Evolutionary conservation across 345 rosid species (phyloP), one percentile per base, ranked within the genome.

Genomic region (Rubroshorea leprosula): DNA sequence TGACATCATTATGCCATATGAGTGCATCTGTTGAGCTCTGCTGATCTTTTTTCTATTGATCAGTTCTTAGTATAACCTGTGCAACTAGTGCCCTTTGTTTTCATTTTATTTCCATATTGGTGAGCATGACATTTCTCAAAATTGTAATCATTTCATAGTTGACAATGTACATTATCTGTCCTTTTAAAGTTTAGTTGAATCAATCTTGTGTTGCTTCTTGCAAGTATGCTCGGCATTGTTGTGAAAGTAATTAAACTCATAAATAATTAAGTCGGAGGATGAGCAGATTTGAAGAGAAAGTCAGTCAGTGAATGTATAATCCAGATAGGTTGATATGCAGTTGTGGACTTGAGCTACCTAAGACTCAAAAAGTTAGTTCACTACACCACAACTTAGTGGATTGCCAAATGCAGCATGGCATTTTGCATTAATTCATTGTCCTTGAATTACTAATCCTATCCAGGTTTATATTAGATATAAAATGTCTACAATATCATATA

Each of bases 11-110:
- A 48, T 15, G 51, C 27, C 39, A n/a, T 55, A 25, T 59, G 6
- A 25, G 43, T 24, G 18, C 31, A 44, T 23, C 26, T 20, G 46
- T 54, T 59, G 63, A 49, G 52, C 50, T 4, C 41, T 8, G 41
- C 41, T 35, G 12, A 35, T 35, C 41, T 3, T 35, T 35, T 35
- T 35, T 13, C 12, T 35, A 3, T 4, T 35, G 1, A 6, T 35
- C 9, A 35, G 12, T 35, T 35, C 41, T 35, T 35, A 2, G 41
- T 6, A 4, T 35, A 35, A 35, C 12, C 41, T 35, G 41, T 35
- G 12, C n/a, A 35, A 35, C 41, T 6, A 35, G 41, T 35, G 41
- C 41, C 41, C n/a, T 2, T 35, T 6, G 12, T 35, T 35, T 35
- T 35, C 9, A 35, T 35, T 8, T 35, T 3, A 35, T 35, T 35